Evolutionary conservation across 257 asterid genomes (phyloP).

Genomic region (Solanum dulcamara): DNA sequence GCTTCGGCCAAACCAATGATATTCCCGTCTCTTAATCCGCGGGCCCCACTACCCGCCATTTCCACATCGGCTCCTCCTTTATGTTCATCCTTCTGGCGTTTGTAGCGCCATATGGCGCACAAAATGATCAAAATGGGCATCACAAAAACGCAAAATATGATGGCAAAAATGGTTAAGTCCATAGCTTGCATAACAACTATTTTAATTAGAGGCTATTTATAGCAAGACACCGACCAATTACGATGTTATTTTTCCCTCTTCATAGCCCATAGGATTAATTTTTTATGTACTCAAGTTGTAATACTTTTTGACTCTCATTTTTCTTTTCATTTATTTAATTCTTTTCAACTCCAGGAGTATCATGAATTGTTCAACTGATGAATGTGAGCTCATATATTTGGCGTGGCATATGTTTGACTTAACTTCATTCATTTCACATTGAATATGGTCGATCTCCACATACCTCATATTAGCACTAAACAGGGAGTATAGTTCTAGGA

Average conservation of each 20-base stretch:
- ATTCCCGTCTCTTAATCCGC: not conserved
- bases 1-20: not conserved
- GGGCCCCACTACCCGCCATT: not conserved
- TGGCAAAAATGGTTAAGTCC: not conserved
- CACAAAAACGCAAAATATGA: not conserved
- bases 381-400: no score
- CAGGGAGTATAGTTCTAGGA: no score
- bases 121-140: not conserved
- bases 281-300: not conserved
- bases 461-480: no score
- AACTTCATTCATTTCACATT: no score
- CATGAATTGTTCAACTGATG: no score
- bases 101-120: not conserved
- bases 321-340: no score
- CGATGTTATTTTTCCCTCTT: not conserved
- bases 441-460: no score
- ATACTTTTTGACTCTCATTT: no score
- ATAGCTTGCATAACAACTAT: not conserved
- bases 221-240: not conserved
- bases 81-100: not conserved
- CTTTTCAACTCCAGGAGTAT: no score
- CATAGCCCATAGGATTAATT: not conserved
- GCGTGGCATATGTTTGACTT: no score
- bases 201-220: not conserved
- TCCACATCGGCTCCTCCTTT: not conserved